Percentiles rank a stretch among this genome's conserved stretches.
phyloP scores from a whole-genome alignment of 352 stramenopile genomes.

The Pythium sukuiense region DNA sequence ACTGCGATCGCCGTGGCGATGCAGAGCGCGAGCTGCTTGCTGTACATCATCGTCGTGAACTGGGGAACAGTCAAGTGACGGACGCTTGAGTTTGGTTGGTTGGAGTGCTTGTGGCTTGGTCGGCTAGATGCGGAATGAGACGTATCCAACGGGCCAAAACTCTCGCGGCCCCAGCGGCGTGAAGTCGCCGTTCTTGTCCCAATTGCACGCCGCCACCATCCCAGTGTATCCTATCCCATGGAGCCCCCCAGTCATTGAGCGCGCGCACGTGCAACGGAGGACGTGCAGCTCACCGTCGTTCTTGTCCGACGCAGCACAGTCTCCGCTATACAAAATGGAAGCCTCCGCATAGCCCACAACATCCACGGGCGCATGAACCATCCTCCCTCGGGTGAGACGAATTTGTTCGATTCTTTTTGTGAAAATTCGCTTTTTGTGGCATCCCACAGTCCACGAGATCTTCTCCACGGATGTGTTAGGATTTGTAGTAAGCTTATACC shows the following conservation, averaged over 20 bases:
- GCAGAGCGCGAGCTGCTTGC: constrained; percentile 8
- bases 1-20: constrained; percentile 6
- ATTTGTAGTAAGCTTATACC: too few species aligned
- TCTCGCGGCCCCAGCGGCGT: too few species aligned
- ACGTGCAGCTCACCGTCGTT: background rate
- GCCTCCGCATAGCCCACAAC: background rate
- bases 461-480: too few species aligned
- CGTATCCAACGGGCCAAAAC: background rate
- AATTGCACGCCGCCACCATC: background rate
- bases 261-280: background rate
- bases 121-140: constrained; percentile 18
- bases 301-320: background rate
- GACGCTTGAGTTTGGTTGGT: background rate
- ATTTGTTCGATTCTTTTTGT: background rate
- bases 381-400: background rate
- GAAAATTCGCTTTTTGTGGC: background rate
- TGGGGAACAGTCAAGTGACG: background rate
- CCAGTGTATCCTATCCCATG: too few species aligned
- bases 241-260: too few species aligned
- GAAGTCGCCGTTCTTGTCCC: background rate
- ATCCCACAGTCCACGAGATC: too few species aligned
- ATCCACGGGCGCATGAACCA: background rate
- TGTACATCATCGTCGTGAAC: background rate
- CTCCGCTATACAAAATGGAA: background rate
- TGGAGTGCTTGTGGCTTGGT: constrained; percentile 7